phyloP scores from a whole-genome alignment of 257 asterid species.

The Datura wrightii region DNA sequence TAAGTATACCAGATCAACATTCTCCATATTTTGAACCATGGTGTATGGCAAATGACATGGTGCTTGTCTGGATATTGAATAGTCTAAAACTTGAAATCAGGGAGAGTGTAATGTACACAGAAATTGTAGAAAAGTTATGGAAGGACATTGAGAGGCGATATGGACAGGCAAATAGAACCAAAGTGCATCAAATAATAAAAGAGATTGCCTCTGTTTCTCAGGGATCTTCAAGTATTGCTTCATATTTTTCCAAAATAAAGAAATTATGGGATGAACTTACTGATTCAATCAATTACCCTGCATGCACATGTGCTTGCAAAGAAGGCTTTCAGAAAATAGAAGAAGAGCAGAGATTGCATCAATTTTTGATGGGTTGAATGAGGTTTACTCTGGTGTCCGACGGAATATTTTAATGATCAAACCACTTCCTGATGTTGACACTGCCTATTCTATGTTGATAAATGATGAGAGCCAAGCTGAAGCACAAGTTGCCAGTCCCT shows the following conservation, averaged over 20 bases:
- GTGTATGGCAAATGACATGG: neutral
- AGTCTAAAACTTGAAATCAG: neutral
- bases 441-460: no score
- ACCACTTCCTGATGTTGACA: neutral
- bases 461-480: no score
- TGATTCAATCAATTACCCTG: neutral
- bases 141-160: neutral
- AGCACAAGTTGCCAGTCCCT: no score
- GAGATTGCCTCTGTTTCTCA: neutral
- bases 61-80: neutral
- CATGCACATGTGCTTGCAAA: neutral
- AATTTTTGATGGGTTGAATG: neutral
- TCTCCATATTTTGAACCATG: neutral
- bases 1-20: neutral
- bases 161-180: neutral
- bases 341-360: neutral
- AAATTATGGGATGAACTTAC: slow-evolving; percentile 1
- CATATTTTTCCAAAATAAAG: neutral
- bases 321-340: no score
- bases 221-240: neutral
- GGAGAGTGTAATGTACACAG: neutral
- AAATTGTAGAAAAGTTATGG: neutral
- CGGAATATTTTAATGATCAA: neutral
- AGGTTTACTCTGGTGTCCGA: neutral
- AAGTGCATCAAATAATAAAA: neutral